Evolutionary conservation across 2,329 filamentous ascomycete genomes (phyloP), one percentile per base, ranked within the genome.

Genomic region (Graphiopsis chlorocephala): DNA sequence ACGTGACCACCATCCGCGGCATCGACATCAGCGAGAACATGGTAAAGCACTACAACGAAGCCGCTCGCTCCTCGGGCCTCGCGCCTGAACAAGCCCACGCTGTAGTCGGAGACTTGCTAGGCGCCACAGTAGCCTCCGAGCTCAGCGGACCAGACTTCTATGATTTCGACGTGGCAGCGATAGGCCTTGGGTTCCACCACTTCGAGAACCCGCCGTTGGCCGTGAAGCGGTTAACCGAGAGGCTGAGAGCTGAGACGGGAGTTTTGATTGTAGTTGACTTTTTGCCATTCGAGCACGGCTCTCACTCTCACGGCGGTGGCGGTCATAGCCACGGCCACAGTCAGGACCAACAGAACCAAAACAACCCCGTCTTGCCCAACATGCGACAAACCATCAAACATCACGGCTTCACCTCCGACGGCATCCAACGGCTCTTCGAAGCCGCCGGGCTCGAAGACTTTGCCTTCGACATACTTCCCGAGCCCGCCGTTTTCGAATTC

Each of bases 171-270:
- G 65, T 82, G 11, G 80, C 75, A 0, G 75, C 77, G 12, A 75
- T 81, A 12, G 77, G 78, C 0, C 75, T 80, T 4, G 80, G 76
- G 0, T 81, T 82, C 70, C 81, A 83, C 67, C 80, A 82, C 57
- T 81, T 82, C 42, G 71, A 73, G 42, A 47, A 74, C 33, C 72
- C 74, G 2, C 61, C 57, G 2, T 31, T 68, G n/a, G 72, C 71
- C 3, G 48, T 76, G 8, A 65, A 71, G 52, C 67, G 72, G 4
- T 57, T 77, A 12, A 63, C 62, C 2, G 70, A 72, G 45, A 50
- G 71, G 2, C 64, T 77, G 11, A 75, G 72, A 45, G 59, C 70
- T 1, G 70, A 56, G 0, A 74, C 69, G 0, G 74, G 74, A 2
- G 71, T 76, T 8, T 52, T 75, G 8, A 62, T 72, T 7, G 69